phyloP scores from a whole-genome alignment of 1,139 yeast species.

The Wickerhamomyces sp. region DNA sequence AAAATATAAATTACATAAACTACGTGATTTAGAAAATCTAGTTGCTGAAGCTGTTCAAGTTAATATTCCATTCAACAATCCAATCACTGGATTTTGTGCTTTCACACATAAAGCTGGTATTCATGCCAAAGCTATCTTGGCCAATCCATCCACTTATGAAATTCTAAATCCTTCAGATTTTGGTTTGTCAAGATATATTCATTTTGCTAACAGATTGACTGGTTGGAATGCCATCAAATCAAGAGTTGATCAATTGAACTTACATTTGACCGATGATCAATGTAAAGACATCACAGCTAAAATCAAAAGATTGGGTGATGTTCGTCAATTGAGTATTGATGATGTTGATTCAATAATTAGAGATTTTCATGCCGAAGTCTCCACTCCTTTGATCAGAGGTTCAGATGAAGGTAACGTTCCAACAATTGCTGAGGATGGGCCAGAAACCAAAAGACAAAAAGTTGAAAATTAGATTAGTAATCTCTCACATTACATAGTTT shows the following conservation, averaged over 20 bases:
- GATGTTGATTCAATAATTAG: constrained; percentile 97
- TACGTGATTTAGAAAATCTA: constrained; percentile 90
- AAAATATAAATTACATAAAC: constrained; percentile 92
- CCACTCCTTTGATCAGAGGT: constrained; percentile 34
- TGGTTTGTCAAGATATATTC: constrained; percentile 92
- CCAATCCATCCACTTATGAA: constrained; percentile 97
- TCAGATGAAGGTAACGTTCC: constrained; percentile 23
- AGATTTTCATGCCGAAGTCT: constrained; percentile 75
- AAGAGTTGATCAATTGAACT: constrained; percentile 94
- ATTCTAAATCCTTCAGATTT: constrained; percentile 92
- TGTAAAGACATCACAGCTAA: constrained; percentile 91
- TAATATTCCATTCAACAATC: constrained; percentile 96
- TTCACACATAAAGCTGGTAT: constrained; percentile 99
- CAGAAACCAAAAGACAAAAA: constrained; percentile 26
- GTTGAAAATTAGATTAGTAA: constrained; percentile 13
- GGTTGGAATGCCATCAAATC: constrained; percentile 99
- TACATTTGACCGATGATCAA: constrained; percentile 86
- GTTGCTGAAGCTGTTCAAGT: constrained; percentile 98
- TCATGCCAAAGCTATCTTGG: constrained; percentile 97
- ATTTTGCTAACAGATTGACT: constrained; percentile 94
- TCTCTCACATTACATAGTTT: background rate
- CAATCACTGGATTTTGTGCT: constrained; percentile 98
- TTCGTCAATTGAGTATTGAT: constrained; percentile 89
- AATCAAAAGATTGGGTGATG: constrained; percentile 92
- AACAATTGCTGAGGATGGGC: constrained; percentile 18